Base-by-base conservation (phyloP, 139 green algal species). In the Coelastrella sp. region DNA sequence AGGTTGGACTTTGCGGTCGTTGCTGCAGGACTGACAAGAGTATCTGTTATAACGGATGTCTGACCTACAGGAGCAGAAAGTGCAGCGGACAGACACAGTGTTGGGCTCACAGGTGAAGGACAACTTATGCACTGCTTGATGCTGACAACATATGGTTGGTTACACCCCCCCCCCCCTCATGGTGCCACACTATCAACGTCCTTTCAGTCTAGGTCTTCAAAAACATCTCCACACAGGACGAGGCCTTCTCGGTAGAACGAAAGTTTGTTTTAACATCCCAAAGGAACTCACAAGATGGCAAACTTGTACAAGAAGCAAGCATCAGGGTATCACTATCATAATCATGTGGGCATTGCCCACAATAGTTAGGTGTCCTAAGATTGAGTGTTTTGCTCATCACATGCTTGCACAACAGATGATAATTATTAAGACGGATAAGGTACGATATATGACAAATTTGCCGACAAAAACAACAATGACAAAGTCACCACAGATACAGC, bases 331-430 rank as follows among this genome's bases (percentile, higher is more conserved):
- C 34, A 67, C 63, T 48, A 32, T 43, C 35, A 34, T 67, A 38
- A 51, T 43, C 64, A 43, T 40, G 37, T 76, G 66, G 32, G 72
- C 34, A 11, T 35, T 51, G 78, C 69, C 87, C 88, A 60, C 64
- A 77, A 64, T 64, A 64, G 53, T 64, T 85, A 92, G 89, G 89
- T 92, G 89, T 92, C 89, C 89, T 92, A 92, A 92, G 89, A 92
- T 90, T 85, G 48, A 81, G 85, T 85, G 87, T 68, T 53, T 30
- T 89, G 77, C 85, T 92, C 88, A 89, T 89, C 72, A 80, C 35
- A 17, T n/a, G 17, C 41, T 79, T 30, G n/a, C 40, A 34, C 38
- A 23, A 63, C 38, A n/a, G 35, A 17, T 15, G 2, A 51, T 2
- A 53, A 7, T 34, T n/a, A n/a, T n/a, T n/a, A n/a, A n/a, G n/a